Conservation (phyloP, 495 filamentous ascomycete genomes). For the Aspergillus indologenus region DNA sequence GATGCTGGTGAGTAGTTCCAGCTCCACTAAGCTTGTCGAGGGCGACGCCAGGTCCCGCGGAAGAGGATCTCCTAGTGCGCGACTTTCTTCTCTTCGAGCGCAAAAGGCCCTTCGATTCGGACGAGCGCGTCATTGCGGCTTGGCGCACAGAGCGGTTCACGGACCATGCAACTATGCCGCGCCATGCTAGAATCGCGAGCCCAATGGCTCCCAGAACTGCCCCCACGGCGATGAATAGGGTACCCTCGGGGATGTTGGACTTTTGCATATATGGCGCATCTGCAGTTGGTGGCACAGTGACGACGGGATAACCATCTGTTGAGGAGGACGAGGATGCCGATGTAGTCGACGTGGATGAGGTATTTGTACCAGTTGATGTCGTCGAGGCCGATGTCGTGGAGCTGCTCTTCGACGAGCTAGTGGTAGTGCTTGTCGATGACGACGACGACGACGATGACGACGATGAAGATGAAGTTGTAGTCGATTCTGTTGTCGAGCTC, state of each 20-base stretch:
- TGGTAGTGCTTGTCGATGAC: neutral
- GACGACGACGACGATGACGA: neutral
- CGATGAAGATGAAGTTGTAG: constrained; percentile 16
- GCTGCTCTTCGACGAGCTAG: neutral
- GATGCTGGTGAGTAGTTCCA: neutral
- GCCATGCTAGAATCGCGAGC: constrained; percentile 78
- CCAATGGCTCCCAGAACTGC: constrained; percentile 81
- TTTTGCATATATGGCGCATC: constrained; percentile 94
- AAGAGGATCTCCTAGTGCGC: constrained; percentile 8
- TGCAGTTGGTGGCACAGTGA: constrained; percentile 74
- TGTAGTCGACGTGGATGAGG: constrained; percentile 25
- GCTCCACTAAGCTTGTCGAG: constrained; percentile 50
- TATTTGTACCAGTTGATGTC: constrained; percentile 13
- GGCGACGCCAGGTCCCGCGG: constrained; percentile 36
- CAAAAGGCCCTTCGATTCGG: constrained; percentile 61
- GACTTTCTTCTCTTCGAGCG: constrained; percentile 54
- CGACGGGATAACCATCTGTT: constrained; percentile 29
- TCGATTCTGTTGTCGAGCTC: constrained; percentile 19
- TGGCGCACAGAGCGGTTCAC: constrained; percentile 82
- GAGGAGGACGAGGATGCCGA: constrained; percentile 23
- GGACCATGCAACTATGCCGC: constrained; percentile 84
- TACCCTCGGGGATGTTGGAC: constrained; percentile 87
- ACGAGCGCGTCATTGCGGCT: constrained; percentile 69
- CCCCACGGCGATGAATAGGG: constrained; percentile 93
- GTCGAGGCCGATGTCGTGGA: neutral